Base-by-base conservation (phyloP, 1,139 yeast genomes). In the Zhuliangozyma parablackwelliae region DNA sequence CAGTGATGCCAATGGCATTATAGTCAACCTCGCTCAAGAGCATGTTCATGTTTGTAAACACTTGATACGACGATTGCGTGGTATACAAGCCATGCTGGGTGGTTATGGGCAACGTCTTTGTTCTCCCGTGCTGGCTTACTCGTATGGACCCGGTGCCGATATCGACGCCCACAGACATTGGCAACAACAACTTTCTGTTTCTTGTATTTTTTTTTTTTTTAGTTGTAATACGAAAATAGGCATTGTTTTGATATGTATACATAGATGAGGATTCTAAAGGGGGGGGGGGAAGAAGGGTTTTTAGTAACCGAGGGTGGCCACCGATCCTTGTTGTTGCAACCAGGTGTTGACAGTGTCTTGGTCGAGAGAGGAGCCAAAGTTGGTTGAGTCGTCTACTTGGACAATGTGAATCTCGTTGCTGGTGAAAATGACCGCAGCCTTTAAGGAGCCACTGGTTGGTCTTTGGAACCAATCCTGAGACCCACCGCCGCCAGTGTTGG, bases 371-470 rank as follows among this genome's bases (percentile, higher is more conserved):
- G 78, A 52, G 45, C 66, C 75, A 55, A 88, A 85, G 27, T 33
- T 25, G 13, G 44, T 40, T 44, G 69, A 64, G 47, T 58, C 59
- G 55, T 72, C 76, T 42, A 88, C 77, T 49, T 72, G 66, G 46
- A 80, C 75, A 54, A 87, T 65, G 53, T 77, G 74, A 48, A 87
- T 69, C 36, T 70, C 63, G 33, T 68, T 53, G 50, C 79, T 74
- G 31, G 61, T 50, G 65, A 92, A 90, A 51, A 90, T 69, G 45
- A 79, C 96, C 47, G 96, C 97, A 51, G 95, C 97, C 70, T 85
- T 88, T 73, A 90, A 69, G 36, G 95, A 71, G 16, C 80, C 75
- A 45, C 69, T 57, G 34, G 83, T 75, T 54, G 97, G 97, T 75
- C 98, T 86, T 21, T 63, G 56, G 59, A 92, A 87, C 75, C 81